Conservation (phyloP, 805 yeast species). For the Phaffomyces opuntiae region DNA sequence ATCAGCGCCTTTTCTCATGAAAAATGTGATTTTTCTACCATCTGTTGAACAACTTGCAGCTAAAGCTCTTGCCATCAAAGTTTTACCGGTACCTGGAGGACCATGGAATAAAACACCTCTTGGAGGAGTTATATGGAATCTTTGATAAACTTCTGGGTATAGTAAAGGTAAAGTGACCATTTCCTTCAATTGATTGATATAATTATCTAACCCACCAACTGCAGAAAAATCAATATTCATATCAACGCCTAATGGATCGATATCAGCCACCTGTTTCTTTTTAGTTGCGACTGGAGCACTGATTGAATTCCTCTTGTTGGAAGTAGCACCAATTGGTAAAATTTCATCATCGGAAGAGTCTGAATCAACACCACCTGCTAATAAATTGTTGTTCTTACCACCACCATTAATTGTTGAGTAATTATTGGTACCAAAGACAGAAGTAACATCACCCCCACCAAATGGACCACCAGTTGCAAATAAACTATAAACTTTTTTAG, state of each 20-base stretch:
- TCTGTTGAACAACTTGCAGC: slow-evolving; percentile 92
- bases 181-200: slow-evolving; percentile 88
- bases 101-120: slow-evolving; percentile 97
- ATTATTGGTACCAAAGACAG: slow-evolving; percentile 66
- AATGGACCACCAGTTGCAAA: slow-evolving; percentile 96
- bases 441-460: slow-evolving; percentile 90
- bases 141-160: slow-evolving; percentile 89
- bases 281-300: slow-evolving; percentile 25
- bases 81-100: slow-evolving; percentile 99
- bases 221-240: slow-evolving; percentile 78
- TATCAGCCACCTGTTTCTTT: slow-evolving; percentile 67
- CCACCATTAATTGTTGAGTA: slow-evolving; percentile 28
- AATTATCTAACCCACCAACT: slow-evolving; percentile 88
- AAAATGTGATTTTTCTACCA: slow-evolving; percentile 82
- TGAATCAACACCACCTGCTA: slow-evolving; percentile 36
- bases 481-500: slow-evolving; percentile 55
- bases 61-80: slow-evolving; percentile 93
- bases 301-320: slow-evolving; percentile 28
- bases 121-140: slow-evolving; percentile 90
- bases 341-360: slow-evolving; percentile 63
- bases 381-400: slow-evolving; percentile 7
- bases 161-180: slow-evolving; percentile 92
- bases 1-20: slow-evolving; percentile 98
- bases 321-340: slow-evolving; percentile 35
- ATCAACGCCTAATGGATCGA: slow-evolving; percentile 89